These are phyloP conservation scores for Aurinia saxatilis DNA, from an alignment of 345 rosid species.

Conservation along the genomic window DNA sequence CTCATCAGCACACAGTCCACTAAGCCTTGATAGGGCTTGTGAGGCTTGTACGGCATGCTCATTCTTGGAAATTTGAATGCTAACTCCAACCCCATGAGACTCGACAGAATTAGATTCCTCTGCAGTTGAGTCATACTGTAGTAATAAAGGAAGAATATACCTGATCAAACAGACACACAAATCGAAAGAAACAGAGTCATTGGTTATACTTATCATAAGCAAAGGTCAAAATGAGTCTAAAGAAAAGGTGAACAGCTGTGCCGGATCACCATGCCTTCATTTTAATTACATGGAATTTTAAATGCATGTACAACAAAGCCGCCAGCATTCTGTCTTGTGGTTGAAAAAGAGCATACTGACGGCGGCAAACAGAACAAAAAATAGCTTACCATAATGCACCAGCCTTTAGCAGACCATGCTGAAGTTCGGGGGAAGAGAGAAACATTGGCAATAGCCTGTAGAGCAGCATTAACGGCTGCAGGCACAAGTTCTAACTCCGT, in stretches of 20 bases:
- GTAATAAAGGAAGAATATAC: constrained; percentile 89
- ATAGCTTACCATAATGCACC: constrained; percentile 83
- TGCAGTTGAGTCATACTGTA: constrained; percentile 97
- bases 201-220: background rate
- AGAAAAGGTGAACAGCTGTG: background rate
- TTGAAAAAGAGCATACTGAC: background rate
- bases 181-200: background rate
- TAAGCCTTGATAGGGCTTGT: constrained; percentile 84
- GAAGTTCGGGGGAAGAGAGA: constrained; percentile 83
- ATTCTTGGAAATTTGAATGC: constrained; percentile 95
- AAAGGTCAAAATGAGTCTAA: constrained; percentile 6
- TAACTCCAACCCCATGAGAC: constrained; percentile 92
- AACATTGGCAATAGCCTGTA: constrained; percentile 73
- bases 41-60: constrained; percentile 84
- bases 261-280: background rate
- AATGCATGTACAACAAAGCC: constrained; percentile 1
- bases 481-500: constrained; percentile 90
- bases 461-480: constrained; percentile 91
- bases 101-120: constrained; percentile 69
- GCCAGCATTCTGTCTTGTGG: background rate
- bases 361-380: background rate
- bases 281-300: background rate
- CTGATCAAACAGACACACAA: constrained; percentile 38
- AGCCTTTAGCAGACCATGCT: constrained; percentile 73
- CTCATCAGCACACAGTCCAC: constrained; percentile 69